Evolutionary conservation across 352 stramenopile species (phyloP).

Genomic region (Globisporangium alternatum): DNA sequence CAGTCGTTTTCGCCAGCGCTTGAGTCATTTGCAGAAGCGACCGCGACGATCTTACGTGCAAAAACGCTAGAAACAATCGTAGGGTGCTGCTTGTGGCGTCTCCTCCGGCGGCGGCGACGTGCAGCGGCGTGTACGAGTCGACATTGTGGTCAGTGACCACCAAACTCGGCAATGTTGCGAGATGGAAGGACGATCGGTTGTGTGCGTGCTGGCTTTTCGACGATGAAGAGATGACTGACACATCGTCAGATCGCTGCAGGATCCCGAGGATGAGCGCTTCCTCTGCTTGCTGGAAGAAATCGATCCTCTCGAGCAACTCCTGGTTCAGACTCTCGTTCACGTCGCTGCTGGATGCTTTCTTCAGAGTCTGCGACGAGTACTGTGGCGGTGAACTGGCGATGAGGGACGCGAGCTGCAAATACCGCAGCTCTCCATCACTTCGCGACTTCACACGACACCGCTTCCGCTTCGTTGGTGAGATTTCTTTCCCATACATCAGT

Average conservation of each 20-base stretch:
- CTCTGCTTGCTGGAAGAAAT: conserved; percentile 13
- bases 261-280: conserved; percentile 11
- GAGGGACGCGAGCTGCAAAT: conserved; percentile 18
- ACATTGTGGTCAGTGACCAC: conserved; percentile 38
- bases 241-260: conserved; percentile 9
- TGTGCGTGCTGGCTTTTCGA: conserved; percentile 8
- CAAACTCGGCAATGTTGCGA: conserved; percentile 27
- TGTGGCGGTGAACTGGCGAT: conserved; percentile 1
- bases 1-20: conserved; percentile 24
- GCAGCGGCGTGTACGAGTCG: conserved; percentile 32
- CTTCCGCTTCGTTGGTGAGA: conserved; percentile 19
- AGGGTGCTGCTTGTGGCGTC: conserved; percentile 33
- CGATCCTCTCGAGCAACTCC: neutral
- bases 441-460: conserved; percentile 37
- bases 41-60: conserved; percentile 17
- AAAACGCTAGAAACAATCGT: conserved; percentile 38
- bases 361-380: conserved; percentile 2
- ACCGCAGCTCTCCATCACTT: conserved; percentile 45
- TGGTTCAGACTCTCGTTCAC: neutral
- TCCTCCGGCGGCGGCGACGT: conserved; percentile 41
- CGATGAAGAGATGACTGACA: neutral
- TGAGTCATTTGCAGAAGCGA: conserved; percentile 17
- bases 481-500: conserved; percentile 1
- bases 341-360: conserved; percentile 6
- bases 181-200: conserved; percentile 23